Evolutionary conservation across 2,329 filamentous ascomycete genomes (phyloP), one percentile per base, ranked within the genome.

Genomic region (Mariannaea elegans): DNA sequence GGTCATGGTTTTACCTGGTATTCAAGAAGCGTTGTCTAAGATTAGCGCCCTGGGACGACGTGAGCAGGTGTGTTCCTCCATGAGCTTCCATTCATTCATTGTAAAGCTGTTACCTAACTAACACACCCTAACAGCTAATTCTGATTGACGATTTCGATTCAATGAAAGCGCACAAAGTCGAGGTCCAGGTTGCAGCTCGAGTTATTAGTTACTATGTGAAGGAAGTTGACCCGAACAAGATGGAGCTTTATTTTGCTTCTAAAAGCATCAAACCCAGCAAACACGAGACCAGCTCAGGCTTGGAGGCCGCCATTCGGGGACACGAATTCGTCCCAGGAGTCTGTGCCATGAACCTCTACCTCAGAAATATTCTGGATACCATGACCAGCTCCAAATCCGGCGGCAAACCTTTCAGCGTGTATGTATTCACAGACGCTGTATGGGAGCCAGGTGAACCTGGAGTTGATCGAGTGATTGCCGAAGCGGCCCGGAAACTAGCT

Each of bases 131-230:
- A 4, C 9, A 62, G 54, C n/a, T 58, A 5, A 14, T 62, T 12
- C 34, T 62, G 12, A 44, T 62, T 6, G 59, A 59, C 14, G 51
- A 62, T 19, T 55, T 24, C 16, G 2, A 1, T 3, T 62, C 59
- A 0, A 62, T 62, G 59, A 1, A 18, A 12, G 1, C 2, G 1
- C 16, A 52, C 23, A 47, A 42, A 14, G 8, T 18, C 2, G 3
- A 47, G 9, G 46, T 55, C 3, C 7, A 5, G 2, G n/a, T n/a
- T 1, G 38, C 54, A 14, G 59, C 59, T 10, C 46, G 54, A 7
- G 49, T 59, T 4, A 44, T 48, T 4, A 52, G 59, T 27, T 62
- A 62, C 21, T 32, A 42, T 3, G 41, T 53, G 1, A 59, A 55
- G 12, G 9, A 29, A 1, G 32, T 38, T 7, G 45, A 58, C 21